A percentile compares a stretch with the other conserved stretches of the same genome.
Evolutionary conservation across 1,284 basidiomycete species (phyloP).

Genomic region (Termitomyces sp.): DNA sequence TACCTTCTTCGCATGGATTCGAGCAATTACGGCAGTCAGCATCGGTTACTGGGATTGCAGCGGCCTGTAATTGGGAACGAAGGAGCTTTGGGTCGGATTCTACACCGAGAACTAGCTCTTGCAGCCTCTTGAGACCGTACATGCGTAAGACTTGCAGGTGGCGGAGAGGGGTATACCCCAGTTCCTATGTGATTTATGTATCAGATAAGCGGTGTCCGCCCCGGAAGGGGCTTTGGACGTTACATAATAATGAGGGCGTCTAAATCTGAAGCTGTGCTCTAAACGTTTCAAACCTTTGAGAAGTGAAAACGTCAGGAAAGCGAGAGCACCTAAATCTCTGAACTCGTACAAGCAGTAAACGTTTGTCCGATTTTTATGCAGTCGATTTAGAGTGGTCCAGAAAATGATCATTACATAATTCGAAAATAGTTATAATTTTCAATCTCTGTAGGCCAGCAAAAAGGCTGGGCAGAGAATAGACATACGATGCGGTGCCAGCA

Average conservation of each 20-base stretch:
- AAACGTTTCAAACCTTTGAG: not conserved
- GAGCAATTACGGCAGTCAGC: slow-evolving; percentile 73
- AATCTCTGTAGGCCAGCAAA: not conserved
- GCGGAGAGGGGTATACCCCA: slow-evolving; percentile 24
- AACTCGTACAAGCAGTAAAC: not conserved
- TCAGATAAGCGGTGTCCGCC: slow-evolving; percentile 29
- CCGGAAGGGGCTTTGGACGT: not conserved
- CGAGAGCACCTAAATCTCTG: not conserved
- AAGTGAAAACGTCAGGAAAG: not conserved
- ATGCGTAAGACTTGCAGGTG: slow-evolving; percentile 21
- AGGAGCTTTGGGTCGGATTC: slow-evolving; percentile 29
- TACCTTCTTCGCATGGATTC: slow-evolving; percentile 74
- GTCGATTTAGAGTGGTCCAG: too few relatives aligned
- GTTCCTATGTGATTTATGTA: slow-evolving; percentile 32
- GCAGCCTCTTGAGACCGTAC: slow-evolving; percentile 33
- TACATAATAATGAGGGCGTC: not conserved
- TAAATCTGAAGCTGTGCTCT: too few relatives aligned
- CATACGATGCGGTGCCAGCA: not conserved
- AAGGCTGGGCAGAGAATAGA: not conserved
- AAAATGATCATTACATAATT: not conserved
- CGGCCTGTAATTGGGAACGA: slow-evolving; percentile 38
- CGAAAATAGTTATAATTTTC: not conserved
- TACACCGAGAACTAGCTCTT: slow-evolving; percentile 33
- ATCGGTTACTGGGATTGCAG: slow-evolving; percentile 62
- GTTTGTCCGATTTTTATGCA: too few relatives aligned